A percentile compares a stretch with the other conserved stretches of the same genome.
phyloP scores from a whole-genome alignment of 768 basidiomycete genomes.

The Leucocoprinus sp. region DNA sequence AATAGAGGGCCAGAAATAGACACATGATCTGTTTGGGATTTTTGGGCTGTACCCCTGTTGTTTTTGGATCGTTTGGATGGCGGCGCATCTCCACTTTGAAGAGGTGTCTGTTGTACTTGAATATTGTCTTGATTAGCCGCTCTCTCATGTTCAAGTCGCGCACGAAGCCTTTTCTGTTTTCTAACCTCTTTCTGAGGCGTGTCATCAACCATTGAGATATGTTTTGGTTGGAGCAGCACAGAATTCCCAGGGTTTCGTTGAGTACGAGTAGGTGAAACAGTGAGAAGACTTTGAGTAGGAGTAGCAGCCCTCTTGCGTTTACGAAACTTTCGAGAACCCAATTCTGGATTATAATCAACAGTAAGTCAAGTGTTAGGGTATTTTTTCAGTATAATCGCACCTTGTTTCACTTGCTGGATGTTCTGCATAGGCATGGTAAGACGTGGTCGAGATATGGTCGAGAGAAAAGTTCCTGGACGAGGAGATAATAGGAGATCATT shows the following conservation, averaged over 20 bases:
- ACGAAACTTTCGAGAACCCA: constrained; percentile 14
- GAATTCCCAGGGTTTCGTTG: background rate
- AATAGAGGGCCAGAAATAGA: background rate
- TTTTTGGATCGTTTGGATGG: background rate
- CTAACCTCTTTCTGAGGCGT: background rate
- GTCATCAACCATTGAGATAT: background rate
- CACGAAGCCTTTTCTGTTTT: background rate
- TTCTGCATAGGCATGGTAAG: background rate
- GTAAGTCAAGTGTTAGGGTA: background rate
- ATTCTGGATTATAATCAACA: constrained; percentile 1
- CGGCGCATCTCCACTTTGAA: background rate
- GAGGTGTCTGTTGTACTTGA: background rate
- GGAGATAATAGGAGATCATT: constrained; percentile 6
- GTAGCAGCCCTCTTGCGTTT: constrained; percentile 18
- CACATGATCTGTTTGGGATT: background rate
- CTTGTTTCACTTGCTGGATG: constrained; percentile 5
- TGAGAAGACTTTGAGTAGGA: background rate
- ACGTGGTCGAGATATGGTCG: background rate
- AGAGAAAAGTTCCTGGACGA: constrained; percentile 6
- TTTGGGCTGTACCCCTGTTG: background rate
- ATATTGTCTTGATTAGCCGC: background rate
- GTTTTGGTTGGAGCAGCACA: background rate
- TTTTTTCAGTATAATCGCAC: constrained; percentile 1
- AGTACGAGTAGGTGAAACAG: background rate
- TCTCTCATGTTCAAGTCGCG: background rate